Evolutionary conservation across 179 eudicot species (phyloP).

Genomic region (Spergularia azorica): DNA sequence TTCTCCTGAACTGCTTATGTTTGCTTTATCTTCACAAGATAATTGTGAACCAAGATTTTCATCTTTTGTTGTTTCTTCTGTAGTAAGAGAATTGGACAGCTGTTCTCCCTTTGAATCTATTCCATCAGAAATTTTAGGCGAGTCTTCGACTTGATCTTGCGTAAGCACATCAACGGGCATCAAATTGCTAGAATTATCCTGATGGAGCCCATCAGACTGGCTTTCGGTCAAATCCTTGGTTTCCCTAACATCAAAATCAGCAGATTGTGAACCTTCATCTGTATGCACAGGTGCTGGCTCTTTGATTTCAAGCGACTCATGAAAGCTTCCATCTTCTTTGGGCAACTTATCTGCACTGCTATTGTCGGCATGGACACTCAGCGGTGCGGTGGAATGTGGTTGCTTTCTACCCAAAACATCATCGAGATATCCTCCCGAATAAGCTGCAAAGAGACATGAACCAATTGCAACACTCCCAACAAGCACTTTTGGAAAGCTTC

Average conservation of each 20-base stretch:
- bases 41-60: slow-evolving; percentile 33
- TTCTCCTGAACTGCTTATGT: slow-evolving; percentile 34
- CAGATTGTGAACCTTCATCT: slow-evolving; percentile 35
- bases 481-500: slow-evolving; percentile 42
- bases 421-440: slow-evolving; percentile 55
- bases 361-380: slow-evolving; percentile 23
- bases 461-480: slow-evolving; percentile 74
- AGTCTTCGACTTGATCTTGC: slow-evolving; percentile 36
- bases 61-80: slow-evolving; percentile 36
- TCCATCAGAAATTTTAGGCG: slow-evolving; percentile 33
- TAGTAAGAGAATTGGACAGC: slow-evolving; percentile 24
- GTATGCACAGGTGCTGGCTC: slow-evolving; percentile 28
- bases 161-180: slow-evolving; percentile 31
- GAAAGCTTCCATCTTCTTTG: slow-evolving; percentile 24
- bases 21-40: slow-evolving; percentile 39
- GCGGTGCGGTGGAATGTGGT: slow-evolving; percentile 25
- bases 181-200: slow-evolving; percentile 37
- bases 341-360: slow-evolving; percentile 27
- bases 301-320: slow-evolving; percentile 25
- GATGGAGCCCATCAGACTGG: slow-evolving; percentile 31
- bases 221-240: slow-evolving; percentile 36
- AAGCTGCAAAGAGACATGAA: slow-evolving; percentile 55
- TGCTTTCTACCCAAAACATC: slow-evolving; percentile 36
- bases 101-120: slow-evolving; percentile 21
- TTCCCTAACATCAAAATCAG: slow-evolving; percentile 34